Evolutionary conservation across 352 stramenopile species (phyloP).

Genomic region (Phytophthora lateralis): DNA sequence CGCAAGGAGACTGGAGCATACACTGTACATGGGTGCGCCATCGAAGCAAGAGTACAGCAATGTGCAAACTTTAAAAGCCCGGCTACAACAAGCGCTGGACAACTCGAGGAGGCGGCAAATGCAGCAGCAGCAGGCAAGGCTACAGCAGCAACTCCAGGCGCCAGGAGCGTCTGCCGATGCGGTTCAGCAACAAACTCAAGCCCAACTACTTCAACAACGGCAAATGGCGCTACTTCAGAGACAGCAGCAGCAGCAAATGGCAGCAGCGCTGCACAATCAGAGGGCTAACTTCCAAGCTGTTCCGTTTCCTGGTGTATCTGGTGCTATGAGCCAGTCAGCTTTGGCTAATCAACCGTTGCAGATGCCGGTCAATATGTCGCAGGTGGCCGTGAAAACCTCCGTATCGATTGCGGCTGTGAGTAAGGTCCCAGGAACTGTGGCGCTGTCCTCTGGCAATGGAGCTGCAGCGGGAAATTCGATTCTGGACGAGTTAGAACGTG

Average conservation of each 20-base stretch:
- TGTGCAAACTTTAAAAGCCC: slow-evolving; percentile 82
- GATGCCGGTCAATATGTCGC: slow-evolving; percentile 57
- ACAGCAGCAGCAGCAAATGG: slow-evolving; percentile 80
- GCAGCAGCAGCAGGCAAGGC: slow-evolving; percentile 60
- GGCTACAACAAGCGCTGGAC: slow-evolving; percentile 85
- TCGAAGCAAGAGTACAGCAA: slow-evolving; percentile 90
- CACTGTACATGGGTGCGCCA: slow-evolving; percentile 84
- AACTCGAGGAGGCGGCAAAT: slow-evolving; percentile 82
- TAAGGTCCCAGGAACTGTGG: slow-evolving; percentile 17
- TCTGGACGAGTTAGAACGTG: slow-evolving; percentile 83
- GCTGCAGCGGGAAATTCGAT: slow-evolving; percentile 68
- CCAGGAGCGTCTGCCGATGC: slow-evolving; percentile 46
- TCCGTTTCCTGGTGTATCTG: slow-evolving; percentile 51
- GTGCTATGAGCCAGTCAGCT: slow-evolving; percentile 38
- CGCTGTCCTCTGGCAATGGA: slow-evolving; percentile 22
- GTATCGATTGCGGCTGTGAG: slow-evolving; percentile 29
- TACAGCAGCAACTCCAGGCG: slow-evolving; percentile 45
- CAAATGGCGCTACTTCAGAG: slow-evolving; percentile 66
- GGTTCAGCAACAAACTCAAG: slow-evolving; percentile 50
- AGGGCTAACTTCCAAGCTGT: slow-evolving; percentile 68
- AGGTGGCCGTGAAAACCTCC: slow-evolving; percentile 36
- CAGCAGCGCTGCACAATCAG: slow-evolving; percentile 72
- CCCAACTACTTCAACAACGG: slow-evolving; percentile 59
- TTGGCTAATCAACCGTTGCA: slow-evolving; percentile 55
- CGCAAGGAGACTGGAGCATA: slow-evolving; percentile 81